phyloP scores from a whole-genome alignment of 371 early-diverging fungal genomes.

The Paraphysoderma sedebokerense region DNA sequence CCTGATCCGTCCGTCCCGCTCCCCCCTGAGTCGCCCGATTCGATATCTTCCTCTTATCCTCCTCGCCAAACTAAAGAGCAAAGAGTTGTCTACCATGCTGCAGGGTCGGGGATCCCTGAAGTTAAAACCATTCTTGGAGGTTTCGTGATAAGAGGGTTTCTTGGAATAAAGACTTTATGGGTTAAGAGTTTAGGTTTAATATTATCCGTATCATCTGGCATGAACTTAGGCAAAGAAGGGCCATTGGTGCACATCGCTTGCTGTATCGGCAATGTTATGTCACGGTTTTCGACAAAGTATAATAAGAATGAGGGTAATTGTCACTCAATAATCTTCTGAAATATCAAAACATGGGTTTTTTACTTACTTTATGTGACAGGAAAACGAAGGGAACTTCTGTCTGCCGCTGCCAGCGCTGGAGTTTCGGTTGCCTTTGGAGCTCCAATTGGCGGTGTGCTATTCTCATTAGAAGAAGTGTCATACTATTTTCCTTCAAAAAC shows the following conservation, averaged over 20 bases:
- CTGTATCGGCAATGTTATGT: constrained; percentile 17
- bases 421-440: constrained; percentile 85
- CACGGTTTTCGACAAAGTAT: constrained; percentile 15
- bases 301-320: constrained; percentile 2
- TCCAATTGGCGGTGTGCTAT: constrained; percentile 87
- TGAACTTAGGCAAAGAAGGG: constrained; percentile 25
- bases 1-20: constrained; percentile 8
- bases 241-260: constrained; percentile 29
- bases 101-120: constrained; percentile 82
- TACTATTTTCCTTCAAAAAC: constrained; percentile 82
- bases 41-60: background rate
- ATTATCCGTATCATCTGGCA: constrained; percentile 18
- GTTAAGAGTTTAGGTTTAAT: background rate
- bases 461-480: constrained; percentile 73
- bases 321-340: constrained; percentile 13
- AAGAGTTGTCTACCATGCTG: background rate
- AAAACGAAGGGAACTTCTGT: constrained; percentile 65
- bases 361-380: constrained; percentile 7
- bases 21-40: constrained; percentile 6
- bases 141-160: constrained; percentile 72
- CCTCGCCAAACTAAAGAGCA: background rate
- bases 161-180: constrained; percentile 52
- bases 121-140: constrained; percentile 88
- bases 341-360: constrained; percentile 6
- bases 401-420: constrained; percentile 77